phyloP scores from a whole-genome alignment of 805 yeast species.

The Scheffersomyces stipitis region DNA sequence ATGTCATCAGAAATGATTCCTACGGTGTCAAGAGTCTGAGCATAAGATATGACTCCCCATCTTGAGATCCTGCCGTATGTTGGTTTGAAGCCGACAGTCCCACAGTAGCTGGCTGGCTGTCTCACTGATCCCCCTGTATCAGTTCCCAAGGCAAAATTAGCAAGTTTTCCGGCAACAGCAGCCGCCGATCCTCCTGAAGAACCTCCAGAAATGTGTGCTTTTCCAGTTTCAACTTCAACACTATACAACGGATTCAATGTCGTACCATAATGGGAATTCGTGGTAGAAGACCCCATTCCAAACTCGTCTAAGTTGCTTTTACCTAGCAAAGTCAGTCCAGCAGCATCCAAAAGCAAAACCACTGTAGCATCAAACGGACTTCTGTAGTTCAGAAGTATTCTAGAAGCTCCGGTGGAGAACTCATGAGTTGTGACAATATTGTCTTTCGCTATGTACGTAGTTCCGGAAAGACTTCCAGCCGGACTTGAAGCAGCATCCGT shows the following conservation, averaged over 20 bases:
- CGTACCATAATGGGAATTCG: slow-evolving; percentile 56
- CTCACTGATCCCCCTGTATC: slow-evolving; percentile 98
- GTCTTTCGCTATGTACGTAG: slow-evolving; percentile 56
- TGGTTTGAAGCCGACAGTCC: slow-evolving; percentile 87
- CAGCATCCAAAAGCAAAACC: slow-evolving; percentile 47
- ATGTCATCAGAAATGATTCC: slow-evolving; percentile 69
- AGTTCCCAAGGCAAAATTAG: slow-evolving; percentile 82
- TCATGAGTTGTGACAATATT: slow-evolving; percentile 64
- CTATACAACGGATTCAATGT: slow-evolving; percentile 50
- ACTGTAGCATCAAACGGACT: slow-evolving; percentile 87
- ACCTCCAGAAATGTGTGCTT: slow-evolving; percentile 64
- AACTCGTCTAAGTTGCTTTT: slow-evolving; percentile 94
- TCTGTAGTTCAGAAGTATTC: slow-evolving; percentile 53
- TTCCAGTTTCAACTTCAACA: slow-evolving; percentile 10
- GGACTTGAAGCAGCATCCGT: too few species aligned
- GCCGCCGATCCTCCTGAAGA: slow-evolving; percentile 97
- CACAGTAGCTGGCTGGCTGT: slow-evolving; percentile 86
- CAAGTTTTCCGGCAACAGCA: slow-evolving; percentile 71
- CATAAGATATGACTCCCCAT: slow-evolving; percentile 90
- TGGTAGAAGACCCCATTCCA: slow-evolving; percentile 89
- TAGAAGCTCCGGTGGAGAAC: slow-evolving; percentile 81
- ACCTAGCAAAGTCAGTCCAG: slow-evolving; percentile 62
- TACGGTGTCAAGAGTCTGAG: slow-evolving; percentile 92
- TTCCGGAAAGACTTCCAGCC: neutral
- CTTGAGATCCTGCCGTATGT: slow-evolving; percentile 89